Evolutionary conservation across 2,329 filamentous ascomycete species (phyloP).

Genomic region (Lecanoromycetidae sp.): DNA sequence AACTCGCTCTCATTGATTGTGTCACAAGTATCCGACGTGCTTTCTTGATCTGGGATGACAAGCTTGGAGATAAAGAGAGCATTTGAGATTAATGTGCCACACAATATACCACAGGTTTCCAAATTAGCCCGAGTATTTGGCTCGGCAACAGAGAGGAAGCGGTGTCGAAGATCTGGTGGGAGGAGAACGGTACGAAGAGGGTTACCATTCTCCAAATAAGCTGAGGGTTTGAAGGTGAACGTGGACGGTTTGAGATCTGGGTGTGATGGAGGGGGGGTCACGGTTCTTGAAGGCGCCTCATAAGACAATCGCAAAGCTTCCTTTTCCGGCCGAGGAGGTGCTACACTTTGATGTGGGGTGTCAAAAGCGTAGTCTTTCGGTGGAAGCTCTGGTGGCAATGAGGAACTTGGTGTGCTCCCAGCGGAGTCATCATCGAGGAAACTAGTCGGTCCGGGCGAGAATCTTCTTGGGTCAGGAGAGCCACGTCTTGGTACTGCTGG

Average conservation of each 20-base stretch:
- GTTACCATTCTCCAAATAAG: slow-evolving; percentile 78
- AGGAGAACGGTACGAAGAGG: slow-evolving; percentile 82
- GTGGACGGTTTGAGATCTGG: slow-evolving; percentile 36
- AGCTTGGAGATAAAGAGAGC: slow-evolving; percentile 83
- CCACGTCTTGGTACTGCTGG: slow-evolving; percentile 31
- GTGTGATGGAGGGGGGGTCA: slow-evolving; percentile 21
- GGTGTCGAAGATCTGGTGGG: slow-evolving; percentile 57
- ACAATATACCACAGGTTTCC: slow-evolving; percentile 91
- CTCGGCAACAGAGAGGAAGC: slow-evolving; percentile 62
- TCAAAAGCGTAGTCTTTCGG: slow-evolving; percentile 23
- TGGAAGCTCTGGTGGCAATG: slow-evolving; percentile 27
- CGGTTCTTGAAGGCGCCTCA: slow-evolving; percentile 11
- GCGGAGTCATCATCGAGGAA: slow-evolving; percentile 1
- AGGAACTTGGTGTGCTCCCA: slow-evolving; percentile 15
- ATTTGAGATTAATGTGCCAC: slow-evolving; percentile 81
- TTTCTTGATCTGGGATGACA: slow-evolving; percentile 80
- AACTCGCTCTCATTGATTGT: slow-evolving; percentile 69
- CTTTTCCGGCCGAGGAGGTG: slow-evolving; percentile 22
- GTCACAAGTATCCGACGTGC: slow-evolving; percentile 88
- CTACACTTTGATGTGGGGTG: slow-evolving; percentile 21
- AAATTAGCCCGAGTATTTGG: slow-evolving; percentile 70
- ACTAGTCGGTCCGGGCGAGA: not conserved
- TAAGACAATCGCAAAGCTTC: slow-evolving; percentile 14
- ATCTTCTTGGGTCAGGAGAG: not conserved
- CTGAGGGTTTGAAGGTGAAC: slow-evolving; percentile 71